Base-by-base conservation (phyloP, 2,329 filamentous ascomycete species). In the Ceratocystis eucalypticola region DNA sequence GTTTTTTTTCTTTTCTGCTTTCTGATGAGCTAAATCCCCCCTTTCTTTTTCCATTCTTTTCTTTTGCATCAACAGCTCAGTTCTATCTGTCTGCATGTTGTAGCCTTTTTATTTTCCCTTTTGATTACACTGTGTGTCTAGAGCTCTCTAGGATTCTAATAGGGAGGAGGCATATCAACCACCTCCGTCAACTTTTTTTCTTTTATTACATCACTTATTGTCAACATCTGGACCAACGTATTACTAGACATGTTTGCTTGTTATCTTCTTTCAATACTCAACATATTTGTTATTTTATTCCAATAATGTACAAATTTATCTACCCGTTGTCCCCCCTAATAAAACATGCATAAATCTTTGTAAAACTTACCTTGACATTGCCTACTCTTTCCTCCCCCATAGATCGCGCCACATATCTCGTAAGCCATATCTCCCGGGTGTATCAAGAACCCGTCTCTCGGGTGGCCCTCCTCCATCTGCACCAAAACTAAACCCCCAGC, bases 341-440 rank as follows among this genome's bases (percentile, higher is more conserved):
- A 15, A 12, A 41, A 3, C 12, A 41, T 41, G 10, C 10, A 41
- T 15, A 15, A 41, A 41, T 41, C 1, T 4, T 15, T 1, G 10
- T 41, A 15, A 41, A 15, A 15, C 10, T 41, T 41, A 15, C 37
- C 37, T 41, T 41, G 0, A 2, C 37, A 5, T 15, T 33, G 1
- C 10, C 28, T 57, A 25, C 4, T n/a, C 20, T 2, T 59, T 22
- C 20, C 30, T 59, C 69, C 72, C 73, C 77, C 77, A 96, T 10
- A 96, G 73, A 75, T 97, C 93, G 71, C 83, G 84, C 91, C 91
- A 96, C 77, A 96, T 89, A 74, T 97, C 85, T 73, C 83, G 88
- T 69, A 96, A 85, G 5, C 94, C 93, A 76, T 96, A 97, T 66
- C 88, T 84, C 65, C 87, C 84, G 66, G 82, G 81, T 68, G 82